Evolutionary conservation across 345 rosid species (phyloP), one percentile per base, ranked within the genome.

Genomic region (Brassica juncea): DNA sequence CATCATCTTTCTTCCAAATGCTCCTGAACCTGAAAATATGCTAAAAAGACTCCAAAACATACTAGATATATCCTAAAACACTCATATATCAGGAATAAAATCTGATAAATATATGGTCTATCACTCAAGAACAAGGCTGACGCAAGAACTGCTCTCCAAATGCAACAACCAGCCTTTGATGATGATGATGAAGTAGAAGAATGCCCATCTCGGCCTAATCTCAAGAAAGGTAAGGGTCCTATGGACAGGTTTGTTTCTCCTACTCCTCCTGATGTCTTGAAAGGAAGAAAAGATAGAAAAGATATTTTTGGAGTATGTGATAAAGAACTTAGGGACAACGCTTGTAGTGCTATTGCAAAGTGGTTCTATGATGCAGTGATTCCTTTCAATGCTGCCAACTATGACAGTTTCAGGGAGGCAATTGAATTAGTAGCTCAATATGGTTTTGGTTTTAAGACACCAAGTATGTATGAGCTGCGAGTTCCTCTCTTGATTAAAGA

Each of bases 391-490:
- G 72, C 0, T 0, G n/a, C 32, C 16, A 14, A 3, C 4, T 28
- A 69, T 49, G 37, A 69, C 2, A 28, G 3, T 28, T 69, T n/a
- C 16, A 47, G 4, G 10, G 25, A 27, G 7, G 9, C 39, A n/a
- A 1, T 47, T 8, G 61, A 49, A 2, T 4, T 14, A 42, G 42
- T 30, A 28, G n/a, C 8, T 4, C 5, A 12, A 25, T 47, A 68
- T 28, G 37, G n/a, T 23, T 44, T 4, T 14, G 39, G 61, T 0
- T 69, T 69, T 49, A 68, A 69, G 61, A 42, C 72, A 68, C 60
- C 72, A 47, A 27, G 6, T n/a, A 68, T 47, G 23, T 3, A 68
- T 47, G 39, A 68, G 6, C 12, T 64, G 30, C 11, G 49, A 64
- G 32, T 15, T 49, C 23, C 32, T 28, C 11, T 63, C 2, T 28